Evolutionary conservation across 1,139 yeast genomes (phyloP).

Genomic region (Geotrichum histeridarum): DNA sequence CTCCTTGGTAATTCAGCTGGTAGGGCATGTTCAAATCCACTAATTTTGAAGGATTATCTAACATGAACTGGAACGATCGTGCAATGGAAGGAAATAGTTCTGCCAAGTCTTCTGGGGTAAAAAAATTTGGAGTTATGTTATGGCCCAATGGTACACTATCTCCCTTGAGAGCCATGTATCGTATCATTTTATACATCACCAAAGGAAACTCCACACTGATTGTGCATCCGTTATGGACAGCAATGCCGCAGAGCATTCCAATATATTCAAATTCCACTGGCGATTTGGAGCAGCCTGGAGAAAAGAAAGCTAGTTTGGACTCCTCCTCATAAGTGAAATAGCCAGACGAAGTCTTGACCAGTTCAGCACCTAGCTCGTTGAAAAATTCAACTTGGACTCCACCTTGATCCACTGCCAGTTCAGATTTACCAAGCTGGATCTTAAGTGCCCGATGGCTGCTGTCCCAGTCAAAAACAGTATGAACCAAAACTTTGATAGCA

Average conservation of each 20-base stretch:
- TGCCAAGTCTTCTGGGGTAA: slow-evolving; percentile 17
- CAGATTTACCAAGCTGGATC: slow-evolving; percentile 26
- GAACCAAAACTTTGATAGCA: slow-evolving; percentile 2
- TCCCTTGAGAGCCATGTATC: background rate
- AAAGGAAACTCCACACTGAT: slow-evolving; percentile 28
- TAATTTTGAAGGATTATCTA: slow-evolving; percentile 14
- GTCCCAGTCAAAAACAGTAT: slow-evolving; percentile 8
- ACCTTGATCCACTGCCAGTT: slow-evolving; percentile 32
- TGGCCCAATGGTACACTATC: background rate
- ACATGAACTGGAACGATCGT: slow-evolving; percentile 5
- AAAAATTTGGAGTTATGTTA: background rate
- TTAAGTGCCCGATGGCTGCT: slow-evolving; percentile 26
- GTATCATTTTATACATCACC: slow-evolving; percentile 25
- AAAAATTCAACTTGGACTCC: slow-evolving; percentile 34
- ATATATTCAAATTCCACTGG: slow-evolving; percentile 21
- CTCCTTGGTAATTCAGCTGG: background rate
- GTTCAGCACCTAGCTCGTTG: slow-evolving; percentile 24
- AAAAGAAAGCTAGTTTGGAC: slow-evolving; percentile 27
- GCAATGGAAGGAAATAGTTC: slow-evolving; percentile 10
- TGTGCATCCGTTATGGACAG: slow-evolving; percentile 31
- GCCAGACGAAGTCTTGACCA: slow-evolving; percentile 21
- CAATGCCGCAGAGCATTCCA: slow-evolving; percentile 32
- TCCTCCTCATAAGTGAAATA: slow-evolving; percentile 23
- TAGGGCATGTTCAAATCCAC: slow-evolving; percentile 17
- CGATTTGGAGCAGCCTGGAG: slow-evolving; percentile 23